Conservation (phyloP, 768 basidiomycete genomes). For the Rhodocollybia butyracea region DNA sequence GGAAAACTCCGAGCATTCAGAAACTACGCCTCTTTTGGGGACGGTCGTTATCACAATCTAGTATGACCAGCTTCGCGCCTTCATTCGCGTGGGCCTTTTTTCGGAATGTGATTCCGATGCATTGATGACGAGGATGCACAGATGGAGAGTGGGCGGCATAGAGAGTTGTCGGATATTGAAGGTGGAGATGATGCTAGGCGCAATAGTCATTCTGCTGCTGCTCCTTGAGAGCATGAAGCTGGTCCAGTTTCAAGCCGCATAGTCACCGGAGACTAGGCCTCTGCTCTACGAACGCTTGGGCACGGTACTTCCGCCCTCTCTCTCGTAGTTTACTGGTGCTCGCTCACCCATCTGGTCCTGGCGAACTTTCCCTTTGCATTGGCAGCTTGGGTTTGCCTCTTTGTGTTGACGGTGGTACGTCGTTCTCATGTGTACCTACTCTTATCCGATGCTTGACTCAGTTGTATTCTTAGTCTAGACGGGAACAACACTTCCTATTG, state of each 20-base stretch:
- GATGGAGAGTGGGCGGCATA: too few species aligned
- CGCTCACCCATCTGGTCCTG: slow-evolving; percentile 66
- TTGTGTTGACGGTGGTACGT: slow-evolving; percentile 77
- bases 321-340: slow-evolving; percentile 54
- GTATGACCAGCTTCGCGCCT: slow-evolving; percentile 54
- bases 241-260: too few species aligned
- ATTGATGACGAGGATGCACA: too few species aligned
- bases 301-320: slow-evolving; percentile 67
- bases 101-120: too few species aligned
- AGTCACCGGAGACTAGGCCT: slow-evolving; percentile 7
- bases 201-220: too few species aligned
- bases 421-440: not conserved
- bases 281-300: slow-evolving; percentile 38
- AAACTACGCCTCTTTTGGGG: slow-evolving; percentile 47
- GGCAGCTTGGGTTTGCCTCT: slow-evolving; percentile 74
- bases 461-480: slow-evolving; percentile 54
- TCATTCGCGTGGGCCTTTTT: slow-evolving; percentile 68
- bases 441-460: not conserved
- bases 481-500: slow-evolving; percentile 77
- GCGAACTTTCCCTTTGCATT: slow-evolving; percentile 80
- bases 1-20: slow-evolving; percentile 32
- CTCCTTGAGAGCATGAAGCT: too few species aligned
- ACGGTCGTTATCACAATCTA: slow-evolving; percentile 58
- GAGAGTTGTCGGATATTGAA: too few species aligned
- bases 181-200: too few species aligned